Evolutionary conservation across 2,329 filamentous ascomycete species (phyloP), one percentile per base, ranked within the genome.

Genomic region (Aspergillus neotritici): DNA sequence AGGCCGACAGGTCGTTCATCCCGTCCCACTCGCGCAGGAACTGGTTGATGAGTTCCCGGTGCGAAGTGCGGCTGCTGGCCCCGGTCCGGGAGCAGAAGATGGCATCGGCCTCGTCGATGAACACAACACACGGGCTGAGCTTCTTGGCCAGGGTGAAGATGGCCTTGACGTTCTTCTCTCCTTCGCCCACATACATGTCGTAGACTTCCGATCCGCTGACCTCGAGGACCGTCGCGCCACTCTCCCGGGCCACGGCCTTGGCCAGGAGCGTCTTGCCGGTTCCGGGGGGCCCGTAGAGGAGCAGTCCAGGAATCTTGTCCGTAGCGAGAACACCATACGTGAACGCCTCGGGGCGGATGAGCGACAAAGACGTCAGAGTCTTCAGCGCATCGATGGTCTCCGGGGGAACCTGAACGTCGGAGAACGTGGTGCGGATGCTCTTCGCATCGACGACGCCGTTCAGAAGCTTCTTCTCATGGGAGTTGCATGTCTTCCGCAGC

Each of bases 11-110:
- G 46, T 82, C 75, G 55, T 86, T 85, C 73, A 97, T 84, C 9
- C 93, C 93, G 56, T 97, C 93, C 93, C 91, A 97, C 64, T 97
- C 91, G 41, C 89, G 85, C 38, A 98, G 72, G 65, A 97, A 97
- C 67, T 98, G 91, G 61, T 96, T 98, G 65, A 97, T 90, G 42
- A 93, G 84, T 63, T 96, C 91, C 38, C 90, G 81, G 55, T 94
- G 87, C 2, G 79, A 83, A 5, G 80, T 79, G 25, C 86, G 77
- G 54, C 80, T 82, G 46, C 77, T 76, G 16, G 77, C 74, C 29
- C 66, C 60, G 31, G 79, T 78, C 42, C 93, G 81, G 12, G 86
- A 83, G 17, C 87, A 87, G 43, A 98, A 85, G 37, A 98, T 83
- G 6, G 91, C 86, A 63, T 98, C 93, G 15, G 90, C 93, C 68